Conservation (phyloP, 2,329 filamentous ascomycete species). For the Aspergillus bombycis region DNA sequence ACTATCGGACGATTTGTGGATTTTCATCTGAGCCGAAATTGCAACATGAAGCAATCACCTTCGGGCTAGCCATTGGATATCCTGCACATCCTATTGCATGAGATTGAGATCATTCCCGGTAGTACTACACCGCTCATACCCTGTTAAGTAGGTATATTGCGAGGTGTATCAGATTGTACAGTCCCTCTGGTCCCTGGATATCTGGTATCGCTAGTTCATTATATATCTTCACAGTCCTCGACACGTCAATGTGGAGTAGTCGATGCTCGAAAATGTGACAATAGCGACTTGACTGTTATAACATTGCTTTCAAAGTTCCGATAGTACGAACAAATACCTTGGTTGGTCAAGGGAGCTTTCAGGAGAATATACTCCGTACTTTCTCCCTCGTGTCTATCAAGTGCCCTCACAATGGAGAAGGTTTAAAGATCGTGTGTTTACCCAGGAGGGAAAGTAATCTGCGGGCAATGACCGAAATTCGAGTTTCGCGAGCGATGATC, state of each 20-base stretch:
- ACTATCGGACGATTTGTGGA: not conserved
- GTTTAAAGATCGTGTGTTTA: not conserved
- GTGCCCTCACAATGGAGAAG: not conserved
- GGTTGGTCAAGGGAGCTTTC: not conserved
- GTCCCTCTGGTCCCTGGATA: not conserved
- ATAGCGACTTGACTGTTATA: not conserved
- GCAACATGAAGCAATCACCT: not conserved
- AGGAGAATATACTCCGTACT: not conserved
- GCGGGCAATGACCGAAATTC: not conserved
- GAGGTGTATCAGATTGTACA: not conserved
- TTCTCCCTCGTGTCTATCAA: not conserved
- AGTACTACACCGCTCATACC: not conserved
- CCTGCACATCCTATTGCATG: not conserved
- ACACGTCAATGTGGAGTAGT: not conserved
- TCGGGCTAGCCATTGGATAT: not conserved
- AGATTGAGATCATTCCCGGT: too few species aligned
- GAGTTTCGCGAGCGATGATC: constrained; percentile 6
- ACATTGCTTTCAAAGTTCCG: not conserved
- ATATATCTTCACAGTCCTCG: not conserved
- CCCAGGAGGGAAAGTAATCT: not conserved
- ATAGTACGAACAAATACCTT: not conserved
- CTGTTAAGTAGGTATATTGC: not conserved
- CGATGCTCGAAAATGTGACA: not conserved
- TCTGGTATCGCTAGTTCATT: not conserved
- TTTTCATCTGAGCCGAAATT: not conserved